Evolutionary conservation across 257 asterid genomes (phyloP), one percentile per base, ranked within the genome.

Genomic region (Scutellaria galericulata): DNA sequence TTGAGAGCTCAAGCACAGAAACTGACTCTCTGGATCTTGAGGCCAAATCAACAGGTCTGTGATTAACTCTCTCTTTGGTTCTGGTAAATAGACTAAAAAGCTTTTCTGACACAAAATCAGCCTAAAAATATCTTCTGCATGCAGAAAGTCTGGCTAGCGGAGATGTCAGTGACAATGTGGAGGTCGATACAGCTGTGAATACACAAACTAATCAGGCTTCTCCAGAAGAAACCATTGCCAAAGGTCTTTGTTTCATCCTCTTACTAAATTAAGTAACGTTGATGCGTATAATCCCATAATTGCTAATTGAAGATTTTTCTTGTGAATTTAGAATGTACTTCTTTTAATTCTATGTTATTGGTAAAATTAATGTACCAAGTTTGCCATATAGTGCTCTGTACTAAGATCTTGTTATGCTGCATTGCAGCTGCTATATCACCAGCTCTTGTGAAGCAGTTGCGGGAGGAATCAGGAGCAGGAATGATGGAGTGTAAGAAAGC

Each of bases 401-500:
- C 66, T 73, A 47, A 77, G 10, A 57, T 73, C 52, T 39, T 39
- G 11, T 68, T 41, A 7, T 65, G 20, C 66, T 9, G 65, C 64
- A 62, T 66, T 79, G 76, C 87, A 84, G 95, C 93, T 80, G 62
- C 83, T 68, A 83, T 95, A 85, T 86, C 98, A 56, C 92, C 98
- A 47, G 92, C 87, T 56, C 92, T 90, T 44, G 99, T 95, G 83
- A 95, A 95, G 87, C 94, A 92, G 82, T 67, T 92, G 77, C 97
- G 97, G 22, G 96, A 90, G 67, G 98, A 95, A 82, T 88, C 97
- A 7, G 96, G 97, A 75, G 96, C 99, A 71, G 99, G 98, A 75
- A 90, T 95, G 98, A 95, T 95, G 99, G 98, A 95, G 55, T 95
- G 99, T 77, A 92, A 95, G 84, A 88, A 87, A 77, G 98, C 99